phyloP scores from a whole-genome alignment of 306 rosid genomes.

The Quercus wislizeni region DNA sequence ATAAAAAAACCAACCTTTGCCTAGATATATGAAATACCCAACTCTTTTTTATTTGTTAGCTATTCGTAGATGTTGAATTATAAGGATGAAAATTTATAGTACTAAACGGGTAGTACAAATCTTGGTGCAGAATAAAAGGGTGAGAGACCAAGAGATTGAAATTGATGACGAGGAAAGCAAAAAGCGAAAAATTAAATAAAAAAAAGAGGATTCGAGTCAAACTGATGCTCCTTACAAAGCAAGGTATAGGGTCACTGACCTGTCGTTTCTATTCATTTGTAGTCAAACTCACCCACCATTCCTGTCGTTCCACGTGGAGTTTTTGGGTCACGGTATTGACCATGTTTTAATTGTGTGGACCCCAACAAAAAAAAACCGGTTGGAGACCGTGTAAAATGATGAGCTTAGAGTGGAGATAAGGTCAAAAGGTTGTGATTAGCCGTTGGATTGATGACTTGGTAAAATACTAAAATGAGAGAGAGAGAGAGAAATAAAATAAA shows the following conservation, averaged over 20 bases:
- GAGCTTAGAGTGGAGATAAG: conserved; percentile 19
- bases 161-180: conserved; percentile 11
- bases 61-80: not conserved
- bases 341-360: conserved; percentile 15
- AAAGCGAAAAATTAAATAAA: not conserved
- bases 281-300: conserved; percentile 44
- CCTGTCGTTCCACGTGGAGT: conserved; percentile 24
- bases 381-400: conserved; percentile 28
- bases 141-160: not conserved
- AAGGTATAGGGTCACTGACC: conserved; percentile 12
- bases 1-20: not conserved
- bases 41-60: not conserved
- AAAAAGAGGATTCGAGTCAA: conserved; percentile 32
- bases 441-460: conserved; percentile 56
- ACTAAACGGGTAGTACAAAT: not conserved
- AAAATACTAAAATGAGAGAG: not conserved
- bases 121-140: not conserved
- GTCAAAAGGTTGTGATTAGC: conserved; percentile 69
- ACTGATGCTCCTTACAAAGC: conserved; percentile 20
- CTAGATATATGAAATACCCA: not conserved
- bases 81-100: not conserved
- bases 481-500: not conserved
- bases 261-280: conserved; percentile 3
- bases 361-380: conserved; percentile 16
- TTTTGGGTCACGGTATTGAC: conserved; percentile 26